phyloP scores from a whole-genome alignment of 2,329 filamentous ascomycete species.

The Botrytis aclada region DNA sequence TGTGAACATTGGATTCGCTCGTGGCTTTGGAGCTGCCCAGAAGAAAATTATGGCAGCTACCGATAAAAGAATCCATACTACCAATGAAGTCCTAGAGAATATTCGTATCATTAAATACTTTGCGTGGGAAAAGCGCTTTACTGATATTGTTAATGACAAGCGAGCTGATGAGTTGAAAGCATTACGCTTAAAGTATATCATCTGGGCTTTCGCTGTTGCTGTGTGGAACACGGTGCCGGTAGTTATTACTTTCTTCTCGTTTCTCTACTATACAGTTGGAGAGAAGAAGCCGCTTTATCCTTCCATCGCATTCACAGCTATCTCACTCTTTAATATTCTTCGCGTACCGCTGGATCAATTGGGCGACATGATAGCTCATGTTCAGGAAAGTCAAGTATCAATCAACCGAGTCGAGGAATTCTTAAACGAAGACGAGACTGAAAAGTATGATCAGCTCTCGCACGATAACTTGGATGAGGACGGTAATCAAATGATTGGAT shows the following conservation, averaged over 20 bases:
- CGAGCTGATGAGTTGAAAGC: conserved; percentile 73
- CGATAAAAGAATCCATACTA: conserved; percentile 92
- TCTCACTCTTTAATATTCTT: conserved; percentile 92
- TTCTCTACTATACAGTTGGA: conserved; percentile 85
- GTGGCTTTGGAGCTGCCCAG: conserved; percentile 79
- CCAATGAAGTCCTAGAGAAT: conserved; percentile 95
- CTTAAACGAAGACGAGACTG: conserved; percentile 87
- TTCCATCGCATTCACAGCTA: conserved; percentile 90
- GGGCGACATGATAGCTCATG: conserved; percentile 97
- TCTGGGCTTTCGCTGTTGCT: conserved; percentile 89
- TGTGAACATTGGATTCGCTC: conserved; percentile 84
- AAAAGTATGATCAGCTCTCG: conserved; percentile 85
- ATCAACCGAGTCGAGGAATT: conserved; percentile 96
- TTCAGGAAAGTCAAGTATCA: conserved; percentile 95
- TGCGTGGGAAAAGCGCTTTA: conserved; percentile 93
- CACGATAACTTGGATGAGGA: conserved; percentile 65
- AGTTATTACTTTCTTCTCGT: conserved; percentile 93
- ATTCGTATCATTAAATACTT: conserved; percentile 99
- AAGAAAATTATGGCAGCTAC: conserved; percentile 90
- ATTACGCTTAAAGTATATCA: conserved; percentile 76
- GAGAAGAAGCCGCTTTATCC: conserved; percentile 88
- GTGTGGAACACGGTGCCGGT: conserved; percentile 96
- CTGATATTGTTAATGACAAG: conserved; percentile 84
- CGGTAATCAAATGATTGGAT: conserved; percentile 74
- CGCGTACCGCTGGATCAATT: conserved; percentile 92